Evolutionary conservation across 2,329 filamentous ascomycete species (phyloP).

Genomic region (Colletotrichum filicis): DNA sequence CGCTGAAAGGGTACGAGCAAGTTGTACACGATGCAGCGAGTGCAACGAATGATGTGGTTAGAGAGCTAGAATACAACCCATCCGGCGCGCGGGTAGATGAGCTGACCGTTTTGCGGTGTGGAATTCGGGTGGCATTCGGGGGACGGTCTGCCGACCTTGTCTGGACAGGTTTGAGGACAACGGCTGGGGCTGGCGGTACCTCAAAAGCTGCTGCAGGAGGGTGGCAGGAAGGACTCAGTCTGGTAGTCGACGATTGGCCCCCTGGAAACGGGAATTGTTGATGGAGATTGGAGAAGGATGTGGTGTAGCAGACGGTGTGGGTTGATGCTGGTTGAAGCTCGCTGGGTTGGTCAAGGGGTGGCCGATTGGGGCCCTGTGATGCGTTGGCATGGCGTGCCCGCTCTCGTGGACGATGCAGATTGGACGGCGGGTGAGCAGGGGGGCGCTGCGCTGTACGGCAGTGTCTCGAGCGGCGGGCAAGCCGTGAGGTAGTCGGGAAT

Average conservation of each 20-base stretch:
- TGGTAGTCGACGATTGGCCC: constrained; percentile 25
- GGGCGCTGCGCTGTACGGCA: constrained; percentile 6
- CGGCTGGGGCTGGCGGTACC: not conserved
- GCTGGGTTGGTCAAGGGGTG: constrained; percentile 21
- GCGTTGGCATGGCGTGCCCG: constrained; percentile 36
- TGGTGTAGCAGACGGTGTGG: constrained; percentile 11
- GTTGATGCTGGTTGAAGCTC: constrained; percentile 23
- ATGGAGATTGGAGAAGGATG: constrained; percentile 16
- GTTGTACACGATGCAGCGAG: not conserved
- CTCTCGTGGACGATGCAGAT: constrained; percentile 38
- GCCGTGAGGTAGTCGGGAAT: not conserved
- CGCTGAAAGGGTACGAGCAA: not conserved
- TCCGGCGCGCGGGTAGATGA: not conserved
- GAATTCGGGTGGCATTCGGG: not conserved
- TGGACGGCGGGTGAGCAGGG: constrained; percentile 31
- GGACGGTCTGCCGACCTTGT: not conserved
- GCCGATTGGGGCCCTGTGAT: constrained; percentile 35
- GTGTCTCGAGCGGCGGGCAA: constrained; percentile 6
- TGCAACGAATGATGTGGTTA: not conserved
- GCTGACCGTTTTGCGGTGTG: constrained; percentile 3
- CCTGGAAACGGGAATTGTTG: constrained; percentile 4
- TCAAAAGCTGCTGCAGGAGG: constrained; percentile 5
- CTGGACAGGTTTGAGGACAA: not conserved
- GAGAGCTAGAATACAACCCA: not conserved
- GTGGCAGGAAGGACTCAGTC: constrained; percentile 9